Evolutionary conservation across 495 filamentous ascomycete genomes (phyloP).

Genomic region (Viridothelium virens): DNA sequence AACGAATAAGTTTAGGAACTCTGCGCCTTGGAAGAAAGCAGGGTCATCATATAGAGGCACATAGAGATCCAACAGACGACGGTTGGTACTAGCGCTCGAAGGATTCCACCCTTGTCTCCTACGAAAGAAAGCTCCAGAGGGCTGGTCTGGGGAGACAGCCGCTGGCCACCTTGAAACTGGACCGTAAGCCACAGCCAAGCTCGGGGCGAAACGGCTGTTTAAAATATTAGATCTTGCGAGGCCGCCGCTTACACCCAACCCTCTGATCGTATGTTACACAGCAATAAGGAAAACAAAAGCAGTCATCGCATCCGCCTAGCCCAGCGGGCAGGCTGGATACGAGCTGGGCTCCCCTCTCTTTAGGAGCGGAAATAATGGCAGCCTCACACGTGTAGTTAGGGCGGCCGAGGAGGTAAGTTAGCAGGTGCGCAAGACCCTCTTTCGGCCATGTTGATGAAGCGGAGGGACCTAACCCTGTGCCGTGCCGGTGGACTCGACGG

Average conservation of each 20-base stretch:
- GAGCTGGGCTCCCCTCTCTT: not conserved
- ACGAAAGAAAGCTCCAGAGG: not conserved
- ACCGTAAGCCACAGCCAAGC: conserved; percentile 8
- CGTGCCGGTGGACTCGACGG: conserved; percentile 2
- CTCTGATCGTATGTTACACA: not conserved
- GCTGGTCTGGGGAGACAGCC: conserved; percentile 7
- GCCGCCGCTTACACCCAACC: not conserved
- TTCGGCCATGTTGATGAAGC: not conserved
- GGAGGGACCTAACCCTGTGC: conserved; percentile 8
- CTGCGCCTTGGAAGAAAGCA: conserved; percentile 9
- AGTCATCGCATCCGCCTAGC: not conserved
- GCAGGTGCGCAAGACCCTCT: conserved; percentile 2
- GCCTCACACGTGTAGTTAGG: not conserved
- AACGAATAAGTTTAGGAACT: not conserved
- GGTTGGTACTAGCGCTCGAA: conserved; percentile 8
- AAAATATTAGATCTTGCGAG: not conserved
- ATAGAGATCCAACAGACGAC: conserved; percentile 4
- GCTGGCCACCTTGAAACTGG: conserved; percentile 12
- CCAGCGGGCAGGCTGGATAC: not conserved
- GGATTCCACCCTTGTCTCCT: conserved; percentile 5
- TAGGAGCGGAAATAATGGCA: not conserved
- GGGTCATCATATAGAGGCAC: conserved; percentile 12
- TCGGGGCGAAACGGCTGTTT: conserved; percentile 3
- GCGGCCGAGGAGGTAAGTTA: not conserved
- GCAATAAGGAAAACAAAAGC: not conserved